Conservation (phyloP, 176 grass and related monocot genomes). For the Paspalum notatum region DNA sequence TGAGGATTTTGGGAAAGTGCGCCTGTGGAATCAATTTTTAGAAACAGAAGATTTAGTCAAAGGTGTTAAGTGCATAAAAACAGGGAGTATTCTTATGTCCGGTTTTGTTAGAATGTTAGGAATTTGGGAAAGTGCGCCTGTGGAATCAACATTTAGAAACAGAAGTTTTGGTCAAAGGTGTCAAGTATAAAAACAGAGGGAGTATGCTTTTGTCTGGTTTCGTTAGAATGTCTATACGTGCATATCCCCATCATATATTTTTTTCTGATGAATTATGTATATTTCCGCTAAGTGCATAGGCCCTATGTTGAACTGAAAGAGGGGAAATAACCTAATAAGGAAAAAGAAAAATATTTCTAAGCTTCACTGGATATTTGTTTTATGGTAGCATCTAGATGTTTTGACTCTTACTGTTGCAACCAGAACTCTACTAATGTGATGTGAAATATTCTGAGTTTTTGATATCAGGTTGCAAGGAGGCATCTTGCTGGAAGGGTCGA, state of each 20-base stretch:
- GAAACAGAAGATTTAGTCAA: background rate
- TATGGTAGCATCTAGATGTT: constrained; percentile 19
- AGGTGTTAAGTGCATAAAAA: background rate
- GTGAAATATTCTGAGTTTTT: constrained; percentile 10
- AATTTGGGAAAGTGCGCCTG: too few species aligned
- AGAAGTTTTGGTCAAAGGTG: background rate
- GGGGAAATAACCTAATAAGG: background rate
- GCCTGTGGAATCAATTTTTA: too few species aligned
- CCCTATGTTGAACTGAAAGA: constrained; percentile 14
- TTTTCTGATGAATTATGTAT: constrained; percentile 8
- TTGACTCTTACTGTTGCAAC: constrained; percentile 14
- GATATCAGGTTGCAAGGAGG: constrained; percentile 69
- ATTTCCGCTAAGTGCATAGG: background rate
- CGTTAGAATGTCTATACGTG: background rate
- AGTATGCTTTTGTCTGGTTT: background rate
- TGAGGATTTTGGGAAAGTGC: background rate
- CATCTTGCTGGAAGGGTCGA: constrained; percentile 84
- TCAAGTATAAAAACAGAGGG: background rate
- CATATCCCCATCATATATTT: background rate
- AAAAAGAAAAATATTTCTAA: background rate
- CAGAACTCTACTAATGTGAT: constrained; percentile 21
- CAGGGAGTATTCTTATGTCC: background rate
- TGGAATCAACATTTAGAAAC: background rate
- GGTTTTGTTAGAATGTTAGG: constrained; percentile 1
- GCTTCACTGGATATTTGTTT: constrained; percentile 8